Percentiles rank a stretch among this genome's conserved stretches.
Evolutionary conservation across 495 filamentous ascomycete species (phyloP).

Genomic region (Corynascus novoguineensis): DNA sequence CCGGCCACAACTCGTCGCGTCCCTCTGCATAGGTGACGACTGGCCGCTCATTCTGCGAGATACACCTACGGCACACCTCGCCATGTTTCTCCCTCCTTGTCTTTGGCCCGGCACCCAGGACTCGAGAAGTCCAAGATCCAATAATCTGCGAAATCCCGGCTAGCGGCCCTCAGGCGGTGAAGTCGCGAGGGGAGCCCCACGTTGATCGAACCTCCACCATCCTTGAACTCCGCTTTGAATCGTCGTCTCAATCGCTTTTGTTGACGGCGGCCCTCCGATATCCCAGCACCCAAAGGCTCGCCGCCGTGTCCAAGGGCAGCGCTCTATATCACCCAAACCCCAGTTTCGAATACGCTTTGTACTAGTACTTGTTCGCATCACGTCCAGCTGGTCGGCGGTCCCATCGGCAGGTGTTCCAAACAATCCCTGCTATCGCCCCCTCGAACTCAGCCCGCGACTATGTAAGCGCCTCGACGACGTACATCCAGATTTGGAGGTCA

Average conservation of each 20-base stretch:
- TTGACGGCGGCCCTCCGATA: too few relatives aligned
- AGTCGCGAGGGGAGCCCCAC: background rate
- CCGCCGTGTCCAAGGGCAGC: background rate
- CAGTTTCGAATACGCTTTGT: too few relatives aligned
- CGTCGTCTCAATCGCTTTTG: background rate
- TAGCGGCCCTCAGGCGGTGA: constrained; percentile 1
- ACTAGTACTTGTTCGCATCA: too few relatives aligned
- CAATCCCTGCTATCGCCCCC: background rate
- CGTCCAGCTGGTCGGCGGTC: too few relatives aligned
- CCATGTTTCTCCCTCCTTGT: background rate
- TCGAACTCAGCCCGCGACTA: constrained; percentile 10
- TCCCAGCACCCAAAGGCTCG: background rate
- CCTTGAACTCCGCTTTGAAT: background rate
- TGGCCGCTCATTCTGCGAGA: background rate
- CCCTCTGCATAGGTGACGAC: background rate
- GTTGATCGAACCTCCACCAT: background rate
- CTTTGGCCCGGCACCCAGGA: background rate
- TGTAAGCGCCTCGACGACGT: constrained; percentile 9
- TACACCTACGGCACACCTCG: background rate
- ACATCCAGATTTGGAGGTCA: constrained; percentile 1
- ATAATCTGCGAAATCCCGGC: background rate
- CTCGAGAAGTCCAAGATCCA: background rate
- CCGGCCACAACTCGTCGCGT: background rate
- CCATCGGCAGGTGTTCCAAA: too few relatives aligned
- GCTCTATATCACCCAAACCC: background rate